Evolutionary conservation across 352 stramenopile species (phyloP).

Genomic region (Pythium grandisporangium): DNA sequence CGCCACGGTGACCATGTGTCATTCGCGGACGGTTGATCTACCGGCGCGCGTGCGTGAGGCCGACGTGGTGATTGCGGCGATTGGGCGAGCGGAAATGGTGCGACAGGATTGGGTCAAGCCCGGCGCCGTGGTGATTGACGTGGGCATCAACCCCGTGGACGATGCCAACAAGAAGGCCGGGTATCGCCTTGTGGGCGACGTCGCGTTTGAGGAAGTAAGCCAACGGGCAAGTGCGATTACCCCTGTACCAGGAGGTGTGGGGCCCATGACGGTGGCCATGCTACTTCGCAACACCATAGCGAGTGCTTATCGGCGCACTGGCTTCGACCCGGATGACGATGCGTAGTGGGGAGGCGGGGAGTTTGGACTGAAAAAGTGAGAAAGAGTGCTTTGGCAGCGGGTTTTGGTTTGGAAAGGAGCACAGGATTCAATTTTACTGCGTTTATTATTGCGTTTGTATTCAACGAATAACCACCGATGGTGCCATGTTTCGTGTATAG

Average conservation of each 20-base stretch:
- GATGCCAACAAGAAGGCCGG: constrained; percentile 56
- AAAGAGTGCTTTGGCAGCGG: no score
- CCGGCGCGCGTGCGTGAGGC: constrained; percentile 63
- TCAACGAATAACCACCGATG: no score
- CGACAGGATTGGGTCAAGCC: constrained; percentile 95
- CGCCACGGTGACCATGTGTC: constrained; percentile 97
- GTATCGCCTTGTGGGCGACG: constrained; percentile 97
- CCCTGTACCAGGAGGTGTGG: constrained; percentile 93
- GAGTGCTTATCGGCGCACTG: constrained; percentile 25
- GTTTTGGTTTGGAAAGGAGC: no score
- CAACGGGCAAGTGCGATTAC: constrained; percentile 92
- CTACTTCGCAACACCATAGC: constrained; percentile 80
- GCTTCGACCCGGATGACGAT: background rate
- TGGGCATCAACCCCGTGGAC: constrained; percentile 98
- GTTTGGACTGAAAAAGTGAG: no score
- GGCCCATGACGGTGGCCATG: constrained; percentile 98
- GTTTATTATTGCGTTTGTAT: no score
- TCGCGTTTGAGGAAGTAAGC: constrained; percentile 87
- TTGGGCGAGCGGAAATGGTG: constrained; percentile 91
- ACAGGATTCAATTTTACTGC: no score
- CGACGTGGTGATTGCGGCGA: constrained; percentile 97
- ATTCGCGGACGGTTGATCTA: constrained; percentile 92
- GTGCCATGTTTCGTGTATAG: no score
- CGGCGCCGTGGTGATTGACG: constrained; percentile 96
- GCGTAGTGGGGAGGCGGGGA: background rate